phyloP scores from a whole-genome alignment of 352 stramenopile species.

The Elongisporangium anandrum region DNA sequence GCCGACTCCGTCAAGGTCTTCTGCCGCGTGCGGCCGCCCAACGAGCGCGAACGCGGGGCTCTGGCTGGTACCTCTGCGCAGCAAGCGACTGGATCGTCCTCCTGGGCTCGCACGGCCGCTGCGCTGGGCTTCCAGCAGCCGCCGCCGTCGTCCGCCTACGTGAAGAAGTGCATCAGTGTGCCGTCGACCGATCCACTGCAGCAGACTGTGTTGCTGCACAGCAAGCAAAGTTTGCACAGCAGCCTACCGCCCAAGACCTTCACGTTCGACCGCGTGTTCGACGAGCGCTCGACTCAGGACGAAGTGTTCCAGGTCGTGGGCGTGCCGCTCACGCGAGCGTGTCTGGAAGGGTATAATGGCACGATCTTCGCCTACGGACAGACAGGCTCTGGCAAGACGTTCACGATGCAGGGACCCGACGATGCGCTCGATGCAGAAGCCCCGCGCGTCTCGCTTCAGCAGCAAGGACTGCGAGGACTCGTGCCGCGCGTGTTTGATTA shows the following conservation, averaged over 20 bases:
- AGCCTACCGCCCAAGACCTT: slow-evolving; percentile 45
- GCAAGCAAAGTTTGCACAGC: slow-evolving; percentile 23
- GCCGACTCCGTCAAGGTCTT: slow-evolving; percentile 84
- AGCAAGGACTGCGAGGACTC: slow-evolving; percentile 50
- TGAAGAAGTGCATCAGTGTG: slow-evolving; percentile 68
- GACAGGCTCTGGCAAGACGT: slow-evolving; percentile 82
- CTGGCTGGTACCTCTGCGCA: neutral
- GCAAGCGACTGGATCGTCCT: neutral
- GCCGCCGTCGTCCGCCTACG: slow-evolving; percentile 15
- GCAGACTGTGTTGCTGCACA: slow-evolving; percentile 59
- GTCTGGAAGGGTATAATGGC: slow-evolving; percentile 80
- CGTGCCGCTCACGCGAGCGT: slow-evolving; percentile 75
- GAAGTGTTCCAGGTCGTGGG: slow-evolving; percentile 89
- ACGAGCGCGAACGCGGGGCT: slow-evolving; percentile 58
- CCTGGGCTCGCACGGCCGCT: neutral
- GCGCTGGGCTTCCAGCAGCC: slow-evolving; percentile 9
- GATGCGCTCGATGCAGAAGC: slow-evolving; percentile 53
- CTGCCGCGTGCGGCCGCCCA: slow-evolving; percentile 80
- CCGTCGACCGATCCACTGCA: slow-evolving; percentile 30
- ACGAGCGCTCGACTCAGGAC: slow-evolving; percentile 85
- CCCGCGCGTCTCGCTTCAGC: slow-evolving; percentile 14
- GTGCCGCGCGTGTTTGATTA: slow-evolving; percentile 83
- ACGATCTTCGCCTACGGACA: slow-evolving; percentile 87
- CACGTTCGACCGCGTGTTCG: slow-evolving; percentile 91
- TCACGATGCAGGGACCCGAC: slow-evolving; percentile 81